Conservation (phyloP, 2,329 filamentous ascomycete genomes). For the Neofusicoccum laricinum region DNA sequence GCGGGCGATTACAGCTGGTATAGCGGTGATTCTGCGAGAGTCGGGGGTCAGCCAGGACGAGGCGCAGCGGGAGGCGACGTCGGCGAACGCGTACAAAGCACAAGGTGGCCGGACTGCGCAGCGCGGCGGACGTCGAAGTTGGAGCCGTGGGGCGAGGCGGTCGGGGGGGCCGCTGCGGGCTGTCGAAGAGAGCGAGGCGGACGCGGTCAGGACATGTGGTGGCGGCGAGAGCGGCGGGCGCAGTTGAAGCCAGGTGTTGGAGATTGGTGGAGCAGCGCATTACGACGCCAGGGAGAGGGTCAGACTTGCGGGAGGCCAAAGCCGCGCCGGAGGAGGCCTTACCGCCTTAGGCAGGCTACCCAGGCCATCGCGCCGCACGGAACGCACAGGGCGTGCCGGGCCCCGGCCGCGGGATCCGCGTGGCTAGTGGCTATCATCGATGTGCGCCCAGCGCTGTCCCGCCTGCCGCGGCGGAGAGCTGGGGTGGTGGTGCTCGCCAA, state of each 20-base stretch:
- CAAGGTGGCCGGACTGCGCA: not conserved
- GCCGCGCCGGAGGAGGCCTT: slow-evolving; percentile 1
- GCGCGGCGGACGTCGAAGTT: not conserved
- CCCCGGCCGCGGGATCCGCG: not conserved
- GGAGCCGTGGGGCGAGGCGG: not conserved
- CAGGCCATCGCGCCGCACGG: not conserved
- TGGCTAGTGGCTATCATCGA: not conserved
- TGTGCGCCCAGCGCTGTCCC: not conserved
- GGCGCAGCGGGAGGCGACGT: not conserved
- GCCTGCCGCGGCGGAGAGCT: not conserved
- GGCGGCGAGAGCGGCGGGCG: not conserved
- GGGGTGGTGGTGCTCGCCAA: not conserved
- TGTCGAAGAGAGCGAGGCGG: not conserved
- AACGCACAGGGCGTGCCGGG: not conserved
- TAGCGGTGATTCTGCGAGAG: not conserved
- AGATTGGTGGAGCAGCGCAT: not conserved
- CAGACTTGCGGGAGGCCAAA: slow-evolving; percentile 1
- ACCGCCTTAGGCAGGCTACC: not conserved
- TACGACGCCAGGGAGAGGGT: slow-evolving; percentile 4
- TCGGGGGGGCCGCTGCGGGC: not conserved
- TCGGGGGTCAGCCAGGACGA: not conserved
- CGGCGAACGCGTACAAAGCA: slow-evolving; percentile 3
- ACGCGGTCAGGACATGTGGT: slow-evolving; percentile 1
- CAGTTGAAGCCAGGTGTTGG: slow-evolving; percentile 3
- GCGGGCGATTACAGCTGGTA: not conserved